A percentile compares a stretch with the other conserved stretches of the same genome.
These are phyloP conservation scores for Elsinoe necatrix DNA, from an alignment of 2,329 filamentous ascomycete genomes.

Conservation along the genomic window DNA sequence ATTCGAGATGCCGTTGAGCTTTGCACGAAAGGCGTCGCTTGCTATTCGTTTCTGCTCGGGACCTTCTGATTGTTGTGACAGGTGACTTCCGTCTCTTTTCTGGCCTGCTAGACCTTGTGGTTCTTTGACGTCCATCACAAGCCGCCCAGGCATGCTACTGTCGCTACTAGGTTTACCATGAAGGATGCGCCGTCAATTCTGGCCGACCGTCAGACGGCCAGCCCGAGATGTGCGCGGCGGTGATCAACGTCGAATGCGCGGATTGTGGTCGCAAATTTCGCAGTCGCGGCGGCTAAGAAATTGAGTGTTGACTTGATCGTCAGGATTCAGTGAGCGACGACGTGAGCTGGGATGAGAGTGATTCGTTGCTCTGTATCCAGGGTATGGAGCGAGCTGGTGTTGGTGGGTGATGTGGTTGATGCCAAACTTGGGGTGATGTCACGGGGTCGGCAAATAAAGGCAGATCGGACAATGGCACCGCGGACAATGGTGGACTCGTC, in stretches of 20 bases:
- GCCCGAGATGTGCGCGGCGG: slow-evolving; percentile 1
- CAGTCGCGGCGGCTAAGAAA: not conserved
- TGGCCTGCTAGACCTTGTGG: slow-evolving; percentile 30
- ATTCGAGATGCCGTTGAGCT: slow-evolving; percentile 11
- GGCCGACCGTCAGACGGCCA: slow-evolving; percentile 14
- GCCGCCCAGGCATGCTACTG: slow-evolving; percentile 39
- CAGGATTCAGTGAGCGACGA: not conserved
- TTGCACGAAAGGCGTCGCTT: slow-evolving; percentile 18
- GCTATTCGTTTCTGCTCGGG: slow-evolving; percentile 20
- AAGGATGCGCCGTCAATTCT: not conserved
- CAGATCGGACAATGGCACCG: not conserved
- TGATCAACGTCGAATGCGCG: not conserved
- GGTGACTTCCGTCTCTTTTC: slow-evolving; percentile 26
- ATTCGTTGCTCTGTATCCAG: not conserved
- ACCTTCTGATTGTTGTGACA: slow-evolving; percentile 15
- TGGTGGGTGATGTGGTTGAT: not conserved
- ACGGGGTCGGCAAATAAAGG: not conserved
- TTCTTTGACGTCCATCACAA: slow-evolving; percentile 41
- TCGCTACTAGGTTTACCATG: slow-evolving; percentile 1
- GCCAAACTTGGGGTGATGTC: slow-evolving; percentile 5
- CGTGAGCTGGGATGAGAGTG: not conserved
- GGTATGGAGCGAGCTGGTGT: not conserved
- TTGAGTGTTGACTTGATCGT: not conserved
- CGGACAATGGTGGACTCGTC: not conserved
- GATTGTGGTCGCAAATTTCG: not conserved